Conservation (phyloP, 2,329 filamentous ascomycete species). For the Dryadomyces quercivorus region DNA sequence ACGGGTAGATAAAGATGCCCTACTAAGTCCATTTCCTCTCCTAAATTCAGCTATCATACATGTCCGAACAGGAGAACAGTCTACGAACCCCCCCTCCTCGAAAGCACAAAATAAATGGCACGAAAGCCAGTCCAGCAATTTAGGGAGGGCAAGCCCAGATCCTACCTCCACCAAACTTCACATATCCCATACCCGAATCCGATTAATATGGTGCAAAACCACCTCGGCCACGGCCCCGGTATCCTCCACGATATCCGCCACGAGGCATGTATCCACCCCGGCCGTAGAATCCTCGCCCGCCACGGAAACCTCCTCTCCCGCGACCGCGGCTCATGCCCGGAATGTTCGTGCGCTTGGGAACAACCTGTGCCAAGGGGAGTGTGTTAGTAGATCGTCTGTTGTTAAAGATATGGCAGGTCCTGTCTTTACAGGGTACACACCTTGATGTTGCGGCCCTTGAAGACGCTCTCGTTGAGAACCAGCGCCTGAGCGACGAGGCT, state of each 20-base stretch:
- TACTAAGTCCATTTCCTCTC: not conserved
- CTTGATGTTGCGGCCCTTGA: constrained; percentile 92
- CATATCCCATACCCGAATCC: not conserved
- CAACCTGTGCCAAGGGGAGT: constrained; percentile 32
- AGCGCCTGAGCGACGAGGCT: constrained; percentile 85
- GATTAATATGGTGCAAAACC: constrained; percentile 53
- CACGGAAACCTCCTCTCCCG: constrained; percentile 36
- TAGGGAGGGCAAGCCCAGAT: not conserved
- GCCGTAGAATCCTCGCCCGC: constrained; percentile 37
- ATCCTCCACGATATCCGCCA: constrained; percentile 46
- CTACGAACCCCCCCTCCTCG: not conserved
- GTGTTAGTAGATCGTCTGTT: no score
- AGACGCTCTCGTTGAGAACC: constrained; percentile 90
- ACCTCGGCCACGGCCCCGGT: constrained; percentile 53
- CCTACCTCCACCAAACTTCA: not conserved
- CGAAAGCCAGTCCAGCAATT: not conserved
- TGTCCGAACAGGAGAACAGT: not conserved
- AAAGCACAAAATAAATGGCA: not conserved
- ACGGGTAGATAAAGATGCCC: no score
- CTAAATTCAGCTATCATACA: not conserved
- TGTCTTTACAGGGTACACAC: constrained; percentile 3
- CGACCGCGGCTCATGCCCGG: constrained; percentile 84
- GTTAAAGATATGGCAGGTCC: no score
- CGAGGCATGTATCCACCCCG: constrained; percentile 40
- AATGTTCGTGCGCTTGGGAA: constrained; percentile 89